Conservation (phyloP, 805 yeast species). For the Candida tallmaniae region DNA sequence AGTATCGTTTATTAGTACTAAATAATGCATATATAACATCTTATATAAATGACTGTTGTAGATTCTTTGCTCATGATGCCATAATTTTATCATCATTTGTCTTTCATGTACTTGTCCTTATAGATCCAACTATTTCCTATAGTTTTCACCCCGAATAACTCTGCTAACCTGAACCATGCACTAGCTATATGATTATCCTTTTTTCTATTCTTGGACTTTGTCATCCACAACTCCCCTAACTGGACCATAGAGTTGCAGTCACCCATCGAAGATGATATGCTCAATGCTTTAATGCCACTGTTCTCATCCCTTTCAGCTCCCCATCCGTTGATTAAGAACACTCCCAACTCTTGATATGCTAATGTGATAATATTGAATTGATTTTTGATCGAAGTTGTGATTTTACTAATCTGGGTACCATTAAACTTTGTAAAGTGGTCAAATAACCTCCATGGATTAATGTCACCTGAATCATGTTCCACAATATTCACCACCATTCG, state of each 20-base stretch:
- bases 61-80: no score
- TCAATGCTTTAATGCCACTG: conserved; percentile 55
- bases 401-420: conserved; percentile 21
- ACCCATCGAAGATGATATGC: conserved; percentile 64
- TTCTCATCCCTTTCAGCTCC: conserved; percentile 51
- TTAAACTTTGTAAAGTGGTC: conserved; percentile 21
- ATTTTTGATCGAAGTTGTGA: conserved; percentile 28
- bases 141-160: conserved; percentile 52
- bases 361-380: conserved; percentile 43
- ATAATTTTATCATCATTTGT: background rate
- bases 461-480: conserved; percentile 14
- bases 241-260: conserved; percentile 64
- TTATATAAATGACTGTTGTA: no score
- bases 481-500: conserved; percentile 21
- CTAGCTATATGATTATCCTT: conserved; percentile 62
- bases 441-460: conserved; percentile 24
- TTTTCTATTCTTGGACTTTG: conserved; percentile 49
- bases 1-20: no score
- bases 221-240: conserved; percentile 66
- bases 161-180: conserved; percentile 65
- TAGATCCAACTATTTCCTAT: conserved; percentile 75
- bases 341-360: conserved; percentile 60
- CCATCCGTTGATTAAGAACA: conserved; percentile 51
- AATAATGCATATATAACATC: no score
- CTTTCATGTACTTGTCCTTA: conserved; percentile 54